A percentile compares a stretch with the other conserved stretches of the same genome.
phyloP scores from a whole-genome alignment of 352 stramenopile genomes.

The Globisporangium yorkense region DNA sequence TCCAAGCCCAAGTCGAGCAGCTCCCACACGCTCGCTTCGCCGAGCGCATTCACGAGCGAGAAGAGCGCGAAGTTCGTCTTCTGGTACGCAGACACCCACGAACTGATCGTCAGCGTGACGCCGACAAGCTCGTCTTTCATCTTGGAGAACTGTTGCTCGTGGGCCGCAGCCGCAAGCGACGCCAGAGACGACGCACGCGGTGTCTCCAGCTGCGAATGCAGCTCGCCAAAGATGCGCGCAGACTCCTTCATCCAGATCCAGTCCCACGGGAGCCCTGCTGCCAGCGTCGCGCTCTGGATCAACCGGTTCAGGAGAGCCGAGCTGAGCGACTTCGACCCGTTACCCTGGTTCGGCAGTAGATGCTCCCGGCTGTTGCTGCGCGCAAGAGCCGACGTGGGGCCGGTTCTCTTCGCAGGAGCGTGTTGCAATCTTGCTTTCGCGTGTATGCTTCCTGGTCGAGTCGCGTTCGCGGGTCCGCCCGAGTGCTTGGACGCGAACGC shows the following conservation, averaged over 20 bases:
- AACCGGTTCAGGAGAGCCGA: conserved; percentile 27
- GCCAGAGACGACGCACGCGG: conserved; percentile 19
- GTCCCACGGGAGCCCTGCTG: conserved; percentile 39
- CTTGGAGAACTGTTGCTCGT: conserved; percentile 49
- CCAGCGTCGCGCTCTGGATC: conserved; percentile 38
- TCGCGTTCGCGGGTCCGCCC: too few relatives aligned
- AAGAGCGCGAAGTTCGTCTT: conserved; percentile 52
- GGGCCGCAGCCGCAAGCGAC: conserved; percentile 14
- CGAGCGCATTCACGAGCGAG: conserved; percentile 63
- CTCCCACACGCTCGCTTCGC: conserved; percentile 51
- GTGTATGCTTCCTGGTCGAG: not conserved
- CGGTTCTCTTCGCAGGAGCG: not conserved
- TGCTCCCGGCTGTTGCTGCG: not conserved
- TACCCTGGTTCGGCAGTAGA: not conserved
- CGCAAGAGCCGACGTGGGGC: not conserved
- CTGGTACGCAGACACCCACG: conserved; percentile 46
- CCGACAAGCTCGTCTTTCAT: conserved; percentile 56
- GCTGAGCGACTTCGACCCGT: not conserved
- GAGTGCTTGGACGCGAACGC: too few relatives aligned
- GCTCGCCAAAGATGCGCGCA: conserved; percentile 21
- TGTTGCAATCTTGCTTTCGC: not conserved
- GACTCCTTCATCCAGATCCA: conserved; percentile 55
- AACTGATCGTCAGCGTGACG: conserved; percentile 61
- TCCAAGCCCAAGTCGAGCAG: conserved; percentile 51
- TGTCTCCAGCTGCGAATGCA: conserved; percentile 21